Percentiles rank a stretch among this genome's conserved stretches.
Evolutionary conservation across 768 basidiomycete species (phyloP).

Genomic region (Auriscalpium vulgare): DNA sequence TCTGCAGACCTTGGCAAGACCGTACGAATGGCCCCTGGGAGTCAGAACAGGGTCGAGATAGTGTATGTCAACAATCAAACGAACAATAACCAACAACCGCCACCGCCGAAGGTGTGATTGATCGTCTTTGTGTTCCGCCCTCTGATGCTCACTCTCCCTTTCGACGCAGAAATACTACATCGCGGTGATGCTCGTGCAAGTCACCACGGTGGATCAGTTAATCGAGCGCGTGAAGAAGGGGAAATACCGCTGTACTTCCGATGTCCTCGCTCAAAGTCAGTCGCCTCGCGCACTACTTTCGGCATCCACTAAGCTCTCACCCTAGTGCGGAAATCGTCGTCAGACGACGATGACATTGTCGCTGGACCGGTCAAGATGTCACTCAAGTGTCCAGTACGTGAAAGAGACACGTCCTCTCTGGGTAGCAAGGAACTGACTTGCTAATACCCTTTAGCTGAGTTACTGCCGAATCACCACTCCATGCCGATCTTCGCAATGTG

Average conservation of each 20-base stretch:
- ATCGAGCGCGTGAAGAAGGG: slow-evolving; percentile 62
- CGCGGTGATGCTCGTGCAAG: slow-evolving; percentile 77
- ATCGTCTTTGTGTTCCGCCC: too few relatives aligned
- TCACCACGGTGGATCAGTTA: slow-evolving; percentile 59
- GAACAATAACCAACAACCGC: slow-evolving; percentile 43
- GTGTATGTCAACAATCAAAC: slow-evolving; percentile 76
- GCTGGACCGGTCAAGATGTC: slow-evolving; percentile 87
- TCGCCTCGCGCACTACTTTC: slow-evolving; percentile 2
- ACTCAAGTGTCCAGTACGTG: slow-evolving; percentile 85
- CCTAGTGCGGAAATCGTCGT: slow-evolving; percentile 46
- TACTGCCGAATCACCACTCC: slow-evolving; percentile 81
- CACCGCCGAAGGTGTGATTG: slow-evolving; percentile 52
- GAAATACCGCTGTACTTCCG: slow-evolving; percentile 54
- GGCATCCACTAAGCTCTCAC: slow-evolving; percentile 1
- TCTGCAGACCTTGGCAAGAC: slow-evolving; percentile 59
- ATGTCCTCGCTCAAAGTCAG: slow-evolving; percentile 64
- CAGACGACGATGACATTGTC: slow-evolving; percentile 81
- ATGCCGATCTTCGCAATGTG: slow-evolving; percentile 79
- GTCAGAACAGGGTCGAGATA: slow-evolving; percentile 72
- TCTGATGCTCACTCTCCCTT: background rate
- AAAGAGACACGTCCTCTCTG: background rate
- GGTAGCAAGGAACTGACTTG: background rate
- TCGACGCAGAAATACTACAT: slow-evolving; percentile 78
- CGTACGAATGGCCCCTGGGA: slow-evolving; percentile 34
- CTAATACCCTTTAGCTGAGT: slow-evolving; percentile 47